Evolutionary conservation across 2,329 filamentous ascomycete genomes (phyloP).

Genomic region (Fusarium praegraminearum): DNA sequence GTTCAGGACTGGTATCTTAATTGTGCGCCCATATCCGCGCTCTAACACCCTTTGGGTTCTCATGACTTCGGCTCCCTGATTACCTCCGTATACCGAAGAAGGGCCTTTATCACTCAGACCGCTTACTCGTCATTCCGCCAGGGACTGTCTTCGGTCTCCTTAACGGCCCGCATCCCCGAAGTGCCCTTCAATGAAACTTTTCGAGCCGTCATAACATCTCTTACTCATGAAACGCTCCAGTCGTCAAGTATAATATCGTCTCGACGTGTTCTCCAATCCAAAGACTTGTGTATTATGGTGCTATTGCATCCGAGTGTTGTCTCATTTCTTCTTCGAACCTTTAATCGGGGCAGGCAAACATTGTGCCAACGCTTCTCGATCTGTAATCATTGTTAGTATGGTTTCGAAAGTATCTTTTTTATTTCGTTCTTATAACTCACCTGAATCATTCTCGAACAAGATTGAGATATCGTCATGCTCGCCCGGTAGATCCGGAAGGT

Average conservation of each 20-base stretch:
- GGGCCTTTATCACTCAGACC: neutral
- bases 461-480: constrained; percentile 94
- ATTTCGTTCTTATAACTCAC: constrained; percentile 62
- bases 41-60: constrained; percentile 9
- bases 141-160: constrained; percentile 25
- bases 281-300: constrained; percentile 21
- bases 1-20: constrained; percentile 14
- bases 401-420: neutral
- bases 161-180: constrained; percentile 26
- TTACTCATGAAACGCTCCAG: constrained; percentile 14
- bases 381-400: constrained; percentile 53
- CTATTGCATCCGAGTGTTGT: constrained; percentile 12
- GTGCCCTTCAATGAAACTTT: neutral
- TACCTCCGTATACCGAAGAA: constrained; percentile 13
- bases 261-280: constrained; percentile 16
- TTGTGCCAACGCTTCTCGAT: constrained; percentile 65
- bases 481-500: constrained; percentile 88
- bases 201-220: constrained; percentile 8
- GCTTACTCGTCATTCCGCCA: constrained; percentile 8
- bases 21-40: constrained; percentile 11
- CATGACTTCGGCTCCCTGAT: constrained; percentile 5
- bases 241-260: constrained; percentile 35
- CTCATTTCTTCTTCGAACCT: constrained; percentile 54
- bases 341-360: constrained; percentile 70
- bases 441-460: constrained; percentile 81